These are phyloP conservation scores for Phytophthora europaea DNA, from an alignment of 352 stramenopile species.

Conservation along the genomic window DNA sequence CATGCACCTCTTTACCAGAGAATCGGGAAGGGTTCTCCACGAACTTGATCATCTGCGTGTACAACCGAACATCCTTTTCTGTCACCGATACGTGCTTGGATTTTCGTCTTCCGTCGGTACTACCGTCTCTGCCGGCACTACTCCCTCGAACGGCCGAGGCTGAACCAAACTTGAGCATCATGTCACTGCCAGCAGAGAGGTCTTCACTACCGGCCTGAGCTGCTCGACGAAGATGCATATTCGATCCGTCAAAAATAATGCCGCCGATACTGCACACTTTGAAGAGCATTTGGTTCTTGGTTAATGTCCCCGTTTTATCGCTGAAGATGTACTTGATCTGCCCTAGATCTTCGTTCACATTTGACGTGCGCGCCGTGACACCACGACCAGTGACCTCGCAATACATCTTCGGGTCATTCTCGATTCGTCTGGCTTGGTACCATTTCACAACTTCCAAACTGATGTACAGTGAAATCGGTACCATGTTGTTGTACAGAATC, in stretches of 20 bases:
- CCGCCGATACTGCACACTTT: conserved; percentile 94
- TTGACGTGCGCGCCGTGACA: conserved; percentile 92
- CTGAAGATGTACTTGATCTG: conserved; percentile 99
- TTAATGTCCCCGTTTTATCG: conserved; percentile 99
- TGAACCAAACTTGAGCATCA: conserved; percentile 35
- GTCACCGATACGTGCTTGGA: conserved; percentile 60
- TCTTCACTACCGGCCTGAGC: conserved; percentile 45
- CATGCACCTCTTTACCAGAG: conserved; percentile 59
- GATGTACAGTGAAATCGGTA: conserved; percentile 99
- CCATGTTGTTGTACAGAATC: conserved; percentile 92
- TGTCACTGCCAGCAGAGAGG: conserved; percentile 18
- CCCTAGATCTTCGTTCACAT: conserved; percentile 96
- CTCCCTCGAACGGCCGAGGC: conserved; percentile 5
- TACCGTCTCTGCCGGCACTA: conserved; percentile 22
- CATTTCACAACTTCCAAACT: conserved; percentile 97
- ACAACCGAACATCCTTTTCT: conserved; percentile 77
- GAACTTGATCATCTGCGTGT: conserved; percentile 76
- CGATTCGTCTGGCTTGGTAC: conserved; percentile 94
- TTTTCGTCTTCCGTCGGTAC: conserved; percentile 27
- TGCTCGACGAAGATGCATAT: conserved; percentile 62
- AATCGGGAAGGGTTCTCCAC: conserved; percentile 66
- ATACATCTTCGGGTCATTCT: conserved; percentile 81
- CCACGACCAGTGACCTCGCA: conserved; percentile 59
- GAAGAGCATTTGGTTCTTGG: conserved; percentile 99
- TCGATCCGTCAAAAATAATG: conserved; percentile 88